Base-by-base conservation (phyloP, 306 rosid species). In the Quercus dentata region DNA sequence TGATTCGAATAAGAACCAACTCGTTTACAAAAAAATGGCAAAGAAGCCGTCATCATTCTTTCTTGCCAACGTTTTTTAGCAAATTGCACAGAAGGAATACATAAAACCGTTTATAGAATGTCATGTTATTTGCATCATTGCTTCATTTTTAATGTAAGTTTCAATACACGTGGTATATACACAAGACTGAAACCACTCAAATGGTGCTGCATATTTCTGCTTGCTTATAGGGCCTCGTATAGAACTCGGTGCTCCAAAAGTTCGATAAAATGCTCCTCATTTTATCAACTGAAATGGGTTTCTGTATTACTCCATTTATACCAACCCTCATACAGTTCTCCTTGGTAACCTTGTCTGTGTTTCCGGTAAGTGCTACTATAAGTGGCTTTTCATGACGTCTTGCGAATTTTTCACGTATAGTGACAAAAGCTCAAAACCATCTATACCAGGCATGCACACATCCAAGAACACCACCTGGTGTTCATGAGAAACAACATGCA, bases 281-380 rank as follows among this genome's bases (percentile, higher is more conserved):
- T 81, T 92, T 94, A 79, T 94, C 99, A 70, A 94, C 91, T 14
- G 97, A 91, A 77, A 94, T 88, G 30, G 97, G 97, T 83, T 94
- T 94, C 56, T 86, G 85, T 78, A 94, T 69, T 59, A 94, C 86
- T 73, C 99, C 97, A 71, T 91, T 85, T 87, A 94, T 86, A 73
- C 97, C 99, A 58, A 87, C 92, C 82, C 97, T 88, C 75, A 81
- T 77, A 87, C 99, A 94, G 81, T 86, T 92, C 80, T 94, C 99
- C 81, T 87, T 94, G 4, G 92, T 86, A 35, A 75, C 78, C 87
- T 84, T 92, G 86, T 89, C 92, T 70, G 93, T 87, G 84, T 85
- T 87, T 58, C 95, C 97, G 0, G 92, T 89, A 23, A 94, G 92
- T 65, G 92, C 95, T 68, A 94, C 95, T 61, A 92, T 71, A 0